Evolutionary conservation across 1,284 basidiomycete genomes (phyloP).

Genomic region (Boletus subluridellus): DNA sequence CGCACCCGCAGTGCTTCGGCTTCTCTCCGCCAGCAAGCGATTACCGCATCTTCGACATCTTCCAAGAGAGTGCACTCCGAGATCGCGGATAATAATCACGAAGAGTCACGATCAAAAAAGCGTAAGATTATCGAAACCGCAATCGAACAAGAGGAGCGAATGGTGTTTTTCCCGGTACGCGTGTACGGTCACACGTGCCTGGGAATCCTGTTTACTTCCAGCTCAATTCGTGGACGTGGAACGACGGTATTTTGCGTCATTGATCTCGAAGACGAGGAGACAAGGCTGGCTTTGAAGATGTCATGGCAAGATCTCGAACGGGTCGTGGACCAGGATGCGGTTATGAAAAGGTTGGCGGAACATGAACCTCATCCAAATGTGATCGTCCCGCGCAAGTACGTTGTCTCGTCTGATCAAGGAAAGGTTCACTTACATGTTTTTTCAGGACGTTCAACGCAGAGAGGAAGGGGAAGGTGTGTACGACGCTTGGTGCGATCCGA

Average conservation of each 20-base stretch:
- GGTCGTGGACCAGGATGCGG: neutral
- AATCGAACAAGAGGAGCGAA: neutral
- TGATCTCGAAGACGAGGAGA: neutral
- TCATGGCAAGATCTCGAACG: slow-evolving; percentile 14
- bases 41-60: neutral
- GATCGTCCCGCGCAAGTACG: no score
- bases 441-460: neutral
- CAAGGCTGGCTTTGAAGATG: slow-evolving; percentile 6
- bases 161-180: neutral
- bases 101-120: neutral
- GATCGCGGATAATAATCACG: neutral
- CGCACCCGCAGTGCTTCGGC: neutral
- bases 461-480: neutral
- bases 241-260: slow-evolving; percentile 3
- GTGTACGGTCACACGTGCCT: no score
- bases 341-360: no score
- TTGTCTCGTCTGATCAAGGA: no score
- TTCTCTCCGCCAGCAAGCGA: neutral
- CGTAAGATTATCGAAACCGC: no score
- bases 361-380: no score
- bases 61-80: neutral
- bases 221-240: no score
- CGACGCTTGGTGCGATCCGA: neutral
- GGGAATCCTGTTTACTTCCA: no score
- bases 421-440: no score